phyloP scores from a whole-genome alignment of 306 rosid species.

The Arachis stenosperma region DNA sequence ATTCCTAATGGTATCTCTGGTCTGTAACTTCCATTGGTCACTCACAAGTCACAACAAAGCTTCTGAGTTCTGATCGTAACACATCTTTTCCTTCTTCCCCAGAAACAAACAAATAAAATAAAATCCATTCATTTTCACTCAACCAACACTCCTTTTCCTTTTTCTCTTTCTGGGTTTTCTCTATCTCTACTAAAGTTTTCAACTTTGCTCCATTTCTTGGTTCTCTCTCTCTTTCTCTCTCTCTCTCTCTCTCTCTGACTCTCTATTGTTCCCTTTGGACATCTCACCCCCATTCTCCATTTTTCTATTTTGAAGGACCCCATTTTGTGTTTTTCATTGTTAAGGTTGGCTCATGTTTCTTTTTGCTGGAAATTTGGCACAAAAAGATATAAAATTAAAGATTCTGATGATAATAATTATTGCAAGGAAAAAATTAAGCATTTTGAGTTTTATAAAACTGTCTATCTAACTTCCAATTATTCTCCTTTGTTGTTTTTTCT shows the following conservation, averaged over 20 bases:
- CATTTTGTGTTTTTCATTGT: constrained; percentile 37
- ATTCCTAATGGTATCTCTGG: too few relatives aligned
- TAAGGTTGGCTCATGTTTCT: constrained; percentile 29
- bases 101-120: background rate
- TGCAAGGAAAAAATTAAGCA: constrained; percentile 7
- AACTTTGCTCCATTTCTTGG: constrained; percentile 21
- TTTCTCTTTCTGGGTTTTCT: background rate
- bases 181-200: constrained; percentile 5
- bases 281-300: constrained; percentile 14
- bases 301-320: constrained; percentile 18
- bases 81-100: background rate
- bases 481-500: constrained; percentile 38
- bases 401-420: constrained; percentile 21
- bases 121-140: background rate
- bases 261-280: background rate
- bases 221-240: background rate
- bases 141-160: background rate
- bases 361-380: constrained; percentile 38
- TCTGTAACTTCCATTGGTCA: background rate
- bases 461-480: constrained; percentile 17
- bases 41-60: background rate
- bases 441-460: background rate
- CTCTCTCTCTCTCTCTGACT: background rate
- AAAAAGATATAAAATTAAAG: background rate
- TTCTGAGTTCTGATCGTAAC: background rate